Evolutionary conservation across 495 filamentous ascomycete species (phyloP).

Genomic region (Cladorrhinum samala): DNA sequence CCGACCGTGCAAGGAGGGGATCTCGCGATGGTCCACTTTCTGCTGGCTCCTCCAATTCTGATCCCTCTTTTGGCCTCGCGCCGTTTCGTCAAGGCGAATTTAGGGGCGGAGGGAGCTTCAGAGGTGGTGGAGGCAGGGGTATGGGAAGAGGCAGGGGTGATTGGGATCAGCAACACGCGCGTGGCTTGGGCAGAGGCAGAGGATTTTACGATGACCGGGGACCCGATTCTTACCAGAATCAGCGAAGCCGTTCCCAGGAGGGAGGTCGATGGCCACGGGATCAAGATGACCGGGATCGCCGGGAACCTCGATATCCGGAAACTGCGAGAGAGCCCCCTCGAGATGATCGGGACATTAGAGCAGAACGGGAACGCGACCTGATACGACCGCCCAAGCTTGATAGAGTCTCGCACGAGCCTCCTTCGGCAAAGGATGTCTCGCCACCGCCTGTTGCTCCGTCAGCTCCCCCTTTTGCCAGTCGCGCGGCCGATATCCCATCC

Average conservation of each 20-base stretch:
- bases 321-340: no score
- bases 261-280: slow-evolving; percentile 46
- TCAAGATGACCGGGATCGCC: slow-evolving; percentile 45
- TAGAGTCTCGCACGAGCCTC: slow-evolving; percentile 39
- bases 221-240: slow-evolving; percentile 47
- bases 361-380: slow-evolving; percentile 51
- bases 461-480: slow-evolving; percentile 73
- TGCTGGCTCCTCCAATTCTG: slow-evolving; percentile 60
- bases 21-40: slow-evolving; percentile 58
- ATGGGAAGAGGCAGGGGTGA: slow-evolving; percentile 57
- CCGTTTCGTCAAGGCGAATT: slow-evolving; percentile 49
- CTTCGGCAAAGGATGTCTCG: slow-evolving; percentile 44
- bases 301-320: slow-evolving; percentile 35
- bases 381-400: slow-evolving; percentile 40
- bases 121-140: slow-evolving; percentile 25
- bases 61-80: slow-evolving; percentile 49
- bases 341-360: slow-evolving; percentile 47
- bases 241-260: slow-evolving; percentile 66
- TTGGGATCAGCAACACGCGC: slow-evolving; percentile 52
- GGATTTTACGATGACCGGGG: slow-evolving; percentile 41
- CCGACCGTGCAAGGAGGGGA: slow-evolving; percentile 45
- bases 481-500: slow-evolving; percentile 39
- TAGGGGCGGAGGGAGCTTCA: slow-evolving; percentile 46
- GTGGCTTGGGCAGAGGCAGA: slow-evolving; percentile 41
- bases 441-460: slow-evolving; percentile 75